Evolutionary conservation across 129 eudicot species (phyloP).

Genomic region (Helichrysum umbraculigerum): DNA sequence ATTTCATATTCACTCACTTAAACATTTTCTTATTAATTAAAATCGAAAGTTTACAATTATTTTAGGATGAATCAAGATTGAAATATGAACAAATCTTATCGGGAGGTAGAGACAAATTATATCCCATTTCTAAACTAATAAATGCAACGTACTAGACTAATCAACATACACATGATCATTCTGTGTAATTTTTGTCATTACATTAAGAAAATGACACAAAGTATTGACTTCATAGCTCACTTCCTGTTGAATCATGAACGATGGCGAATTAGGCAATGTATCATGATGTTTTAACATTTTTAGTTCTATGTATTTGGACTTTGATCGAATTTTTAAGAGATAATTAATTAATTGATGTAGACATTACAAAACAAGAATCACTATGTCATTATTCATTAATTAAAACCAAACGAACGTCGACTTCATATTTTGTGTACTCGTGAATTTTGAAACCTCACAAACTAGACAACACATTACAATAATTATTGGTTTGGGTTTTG

Average conservation of each 20-base stretch:
- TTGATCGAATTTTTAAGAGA: neutral
- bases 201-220: conserved; percentile 19
- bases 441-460: too few species aligned
- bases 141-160: neutral
- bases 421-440: neutral
- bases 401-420: neutral
- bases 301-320: conserved; percentile 11
- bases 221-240: conserved; percentile 17
- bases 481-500: neutral
- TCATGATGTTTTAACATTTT: neutral
- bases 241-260: conserved; percentile 18
- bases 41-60: too few species aligned
- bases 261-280: neutral
- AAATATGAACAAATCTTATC: too few species aligned
- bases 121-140: neutral
- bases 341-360: conserved; percentile 1
- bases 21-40: too few species aligned
- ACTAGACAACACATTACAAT: too few species aligned
- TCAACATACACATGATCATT: conserved; percentile 15
- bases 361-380: conserved; percentile 6
- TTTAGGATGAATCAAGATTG: too few species aligned
- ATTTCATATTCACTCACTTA: too few species aligned
- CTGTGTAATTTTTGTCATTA: too few species aligned
- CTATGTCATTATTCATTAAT: too few species aligned
- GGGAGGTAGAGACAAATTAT: neutral